A percentile compares a stretch with the other conserved stretches of the same genome.
Evolutionary conservation across 371 early-diverging fungal species (phyloP).

Genomic region (Sporodiniella umbellata): DNA sequence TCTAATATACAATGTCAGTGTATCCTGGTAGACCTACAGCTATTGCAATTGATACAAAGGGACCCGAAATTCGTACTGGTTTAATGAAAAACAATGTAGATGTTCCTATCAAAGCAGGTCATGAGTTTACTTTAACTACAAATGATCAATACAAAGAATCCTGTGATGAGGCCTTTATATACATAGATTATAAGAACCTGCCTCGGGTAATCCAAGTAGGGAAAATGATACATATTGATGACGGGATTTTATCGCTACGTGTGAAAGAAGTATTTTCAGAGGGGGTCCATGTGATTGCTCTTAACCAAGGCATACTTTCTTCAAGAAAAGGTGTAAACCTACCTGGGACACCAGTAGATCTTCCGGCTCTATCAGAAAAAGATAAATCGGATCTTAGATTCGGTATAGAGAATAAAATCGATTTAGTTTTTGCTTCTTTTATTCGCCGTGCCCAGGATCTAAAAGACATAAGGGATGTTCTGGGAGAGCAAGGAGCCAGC

Average conservation of each 20-base stretch:
- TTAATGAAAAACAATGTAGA: constrained; percentile 64
- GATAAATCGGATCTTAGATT: constrained; percentile 90
- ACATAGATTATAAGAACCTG: constrained; percentile 87
- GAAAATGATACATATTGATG: constrained; percentile 84
- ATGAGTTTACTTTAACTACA: constrained; percentile 84
- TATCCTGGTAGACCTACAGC: constrained; percentile 74
- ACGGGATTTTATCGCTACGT: constrained; percentile 82
- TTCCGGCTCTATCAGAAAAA: constrained; percentile 93
- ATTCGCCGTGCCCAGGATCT: constrained; percentile 91
- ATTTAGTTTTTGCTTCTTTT: constrained; percentile 97
- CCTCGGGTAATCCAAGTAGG: constrained; percentile 78
- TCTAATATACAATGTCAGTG: constrained; percentile 19
- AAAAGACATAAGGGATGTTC: constrained; percentile 72
- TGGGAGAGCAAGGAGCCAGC: constrained; percentile 73
- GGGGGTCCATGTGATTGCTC: constrained; percentile 67
- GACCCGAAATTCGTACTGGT: constrained; percentile 87
- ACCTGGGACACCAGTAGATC: constrained; percentile 82
- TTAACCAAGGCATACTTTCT: constrained; percentile 75
- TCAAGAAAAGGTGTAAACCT: constrained; percentile 89
- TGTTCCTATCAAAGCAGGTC: constrained; percentile 66
- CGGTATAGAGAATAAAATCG: constrained; percentile 93
- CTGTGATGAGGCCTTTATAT: constrained; percentile 76
- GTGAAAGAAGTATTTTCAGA: constrained; percentile 64
- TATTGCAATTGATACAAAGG: constrained; percentile 88
- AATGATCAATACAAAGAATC: constrained; percentile 64